Evolutionary conservation across 1,284 basidiomycete genomes (phyloP).

Genomic region (Ganoderma lingzhi): DNA sequence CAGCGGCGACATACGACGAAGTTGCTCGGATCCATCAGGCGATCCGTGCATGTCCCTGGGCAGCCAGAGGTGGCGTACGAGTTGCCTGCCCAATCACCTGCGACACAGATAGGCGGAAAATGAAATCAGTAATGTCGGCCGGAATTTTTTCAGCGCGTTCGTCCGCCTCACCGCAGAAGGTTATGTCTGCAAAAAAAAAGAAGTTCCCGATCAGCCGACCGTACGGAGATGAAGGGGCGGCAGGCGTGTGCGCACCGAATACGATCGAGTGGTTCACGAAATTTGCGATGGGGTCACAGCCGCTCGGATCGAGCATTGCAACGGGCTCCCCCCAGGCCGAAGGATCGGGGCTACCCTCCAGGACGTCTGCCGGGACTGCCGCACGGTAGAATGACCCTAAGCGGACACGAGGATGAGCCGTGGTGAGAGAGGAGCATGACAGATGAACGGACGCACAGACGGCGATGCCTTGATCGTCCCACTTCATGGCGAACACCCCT

Average conservation of each 20-base stretch:
- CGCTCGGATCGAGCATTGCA: constrained; percentile 61
- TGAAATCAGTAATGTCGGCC: constrained; percentile 11
- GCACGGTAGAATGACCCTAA: constrained; percentile 79
- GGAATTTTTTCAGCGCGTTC: constrained; percentile 25
- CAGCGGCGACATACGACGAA: constrained; percentile 58
- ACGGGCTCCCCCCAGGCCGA: constrained; percentile 70
- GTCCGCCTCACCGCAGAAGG: constrained; percentile 70
- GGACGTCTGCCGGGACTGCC: constrained; percentile 73
- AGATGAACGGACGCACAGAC: constrained; percentile 60
- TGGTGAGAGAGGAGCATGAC: neutral
- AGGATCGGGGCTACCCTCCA: constrained; percentile 60
- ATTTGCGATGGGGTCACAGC: constrained; percentile 65
- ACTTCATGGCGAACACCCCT: constrained; percentile 83
- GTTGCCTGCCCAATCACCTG: constrained; percentile 86
- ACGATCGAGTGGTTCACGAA: constrained; percentile 72
- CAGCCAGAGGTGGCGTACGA: constrained; percentile 77
- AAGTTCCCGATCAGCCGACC: constrained; percentile 20
- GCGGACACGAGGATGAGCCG: constrained; percentile 11
- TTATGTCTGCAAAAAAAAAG: constrained; percentile 63
- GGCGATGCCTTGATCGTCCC: constrained; percentile 76
- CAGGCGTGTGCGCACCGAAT: constrained; percentile 53
- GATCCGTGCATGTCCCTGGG: constrained; percentile 73
- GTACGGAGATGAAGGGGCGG: constrained; percentile 25
- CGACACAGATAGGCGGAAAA: constrained; percentile 9
- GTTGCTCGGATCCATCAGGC: constrained; percentile 72